These are phyloP conservation scores for Quercus parvula DNA, from an alignment of 306 rosid species.

Conservation along the genomic window DNA sequence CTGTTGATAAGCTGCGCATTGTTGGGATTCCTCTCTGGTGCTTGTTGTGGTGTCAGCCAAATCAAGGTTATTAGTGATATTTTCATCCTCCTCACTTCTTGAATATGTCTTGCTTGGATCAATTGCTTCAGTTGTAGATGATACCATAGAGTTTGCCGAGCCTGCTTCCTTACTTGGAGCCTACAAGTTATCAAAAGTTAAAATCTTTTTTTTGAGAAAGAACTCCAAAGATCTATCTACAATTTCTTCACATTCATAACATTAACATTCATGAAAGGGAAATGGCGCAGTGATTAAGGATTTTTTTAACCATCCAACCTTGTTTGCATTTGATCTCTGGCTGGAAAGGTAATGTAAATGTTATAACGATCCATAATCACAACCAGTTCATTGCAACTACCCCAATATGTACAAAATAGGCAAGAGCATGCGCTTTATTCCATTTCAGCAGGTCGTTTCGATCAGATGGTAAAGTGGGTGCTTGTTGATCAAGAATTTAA, in stretches of 20 bases:
- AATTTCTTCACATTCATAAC: not conserved
- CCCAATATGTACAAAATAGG: no score
- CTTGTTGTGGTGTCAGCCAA: slow-evolving; percentile 13
- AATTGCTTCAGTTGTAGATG: not conserved
- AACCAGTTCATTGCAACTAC: no score
- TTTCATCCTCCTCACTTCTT: slow-evolving; percentile 20
- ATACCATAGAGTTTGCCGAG: slow-evolving; percentile 18
- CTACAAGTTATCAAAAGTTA: slow-evolving; percentile 24
- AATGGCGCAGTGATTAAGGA: not conserved
- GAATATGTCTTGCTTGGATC: slow-evolving; percentile 13
- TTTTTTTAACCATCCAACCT: not conserved
- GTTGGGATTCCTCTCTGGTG: slow-evolving; percentile 29
- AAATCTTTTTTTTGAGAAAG: not conserved
- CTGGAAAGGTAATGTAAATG: no score
- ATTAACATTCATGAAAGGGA: not conserved
- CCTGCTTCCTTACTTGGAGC: slow-evolving; percentile 26
- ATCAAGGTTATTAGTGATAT: slow-evolving; percentile 9
- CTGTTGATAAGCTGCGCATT: slow-evolving; percentile 12
- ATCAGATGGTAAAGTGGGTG: not conserved
- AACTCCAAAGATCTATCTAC: not conserved
- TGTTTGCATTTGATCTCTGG: no score
- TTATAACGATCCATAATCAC: no score
- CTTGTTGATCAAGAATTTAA: not conserved
- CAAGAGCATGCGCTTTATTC: no score
- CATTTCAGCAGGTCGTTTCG: not conserved